These are phyloP conservation scores for Fraxinus greggii DNA, from an alignment of 305 asterid species.

Conservation along the genomic window DNA sequence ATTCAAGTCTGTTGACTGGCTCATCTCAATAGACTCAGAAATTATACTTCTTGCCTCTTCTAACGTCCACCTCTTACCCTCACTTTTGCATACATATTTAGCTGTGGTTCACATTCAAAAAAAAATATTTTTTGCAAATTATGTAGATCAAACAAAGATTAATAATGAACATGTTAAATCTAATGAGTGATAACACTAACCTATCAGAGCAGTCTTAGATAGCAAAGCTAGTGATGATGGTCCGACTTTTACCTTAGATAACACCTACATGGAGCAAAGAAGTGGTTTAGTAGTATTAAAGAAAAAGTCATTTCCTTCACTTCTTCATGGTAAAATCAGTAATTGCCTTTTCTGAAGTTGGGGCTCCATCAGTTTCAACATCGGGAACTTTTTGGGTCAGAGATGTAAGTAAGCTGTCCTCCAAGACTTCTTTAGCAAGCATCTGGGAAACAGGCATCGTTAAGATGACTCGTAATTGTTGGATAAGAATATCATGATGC, in stretches of 20 bases:
- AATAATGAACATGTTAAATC: conserved; percentile 7
- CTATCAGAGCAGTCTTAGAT: conserved; percentile 84
- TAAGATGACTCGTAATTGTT: conserved; percentile 9
- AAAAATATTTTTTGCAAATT: neutral
- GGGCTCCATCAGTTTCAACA: conserved; percentile 53
- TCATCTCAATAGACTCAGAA: conserved; percentile 75
- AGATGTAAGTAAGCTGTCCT: conserved; percentile 70
- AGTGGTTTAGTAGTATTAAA: conserved; percentile 8
- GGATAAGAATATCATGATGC: conserved; percentile 5
- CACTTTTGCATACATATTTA: conserved; percentile 74
- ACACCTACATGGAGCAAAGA: conserved; percentile 52
- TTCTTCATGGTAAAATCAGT: conserved; percentile 25
- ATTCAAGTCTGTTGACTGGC: conserved; percentile 60
- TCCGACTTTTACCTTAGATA: conserved; percentile 84
- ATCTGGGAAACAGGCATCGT: conserved; percentile 48
- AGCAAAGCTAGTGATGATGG: conserved; percentile 89
- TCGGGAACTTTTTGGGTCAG: conserved; percentile 62
- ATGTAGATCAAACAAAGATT: conserved; percentile 8
- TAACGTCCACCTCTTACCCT: conserved; percentile 69
- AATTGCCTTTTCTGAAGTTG: conserved; percentile 66
- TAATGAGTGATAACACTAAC: conserved; percentile 41
- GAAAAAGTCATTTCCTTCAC: conserved; percentile 10
- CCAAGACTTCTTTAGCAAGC: conserved; percentile 88
- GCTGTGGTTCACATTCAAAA: conserved; percentile 46
- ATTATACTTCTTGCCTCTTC: conserved; percentile 76